Evolutionary conservation across 257 asterid genomes (phyloP).

Genomic region (Marsdenia floribunda): DNA sequence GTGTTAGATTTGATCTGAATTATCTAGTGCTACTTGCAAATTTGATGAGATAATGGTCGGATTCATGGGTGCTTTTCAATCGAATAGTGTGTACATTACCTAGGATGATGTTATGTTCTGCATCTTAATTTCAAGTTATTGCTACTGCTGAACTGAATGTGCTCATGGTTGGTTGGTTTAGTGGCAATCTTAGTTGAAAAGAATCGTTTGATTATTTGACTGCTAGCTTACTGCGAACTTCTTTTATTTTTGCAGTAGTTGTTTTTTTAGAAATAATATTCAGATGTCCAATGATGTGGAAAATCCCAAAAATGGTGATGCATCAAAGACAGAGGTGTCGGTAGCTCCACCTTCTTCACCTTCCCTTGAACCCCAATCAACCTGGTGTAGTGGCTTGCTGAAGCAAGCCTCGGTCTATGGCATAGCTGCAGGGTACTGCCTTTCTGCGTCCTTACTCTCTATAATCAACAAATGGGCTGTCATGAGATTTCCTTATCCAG

Average conservation of each 20-base stretch:
- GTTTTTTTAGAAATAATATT: conserved; percentile 23
- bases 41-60: neutral
- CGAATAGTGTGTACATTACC: neutral
- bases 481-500: conserved; percentile 94
- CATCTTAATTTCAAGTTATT: neutral
- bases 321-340: conserved; percentile 12
- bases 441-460: conserved; percentile 80
- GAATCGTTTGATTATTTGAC: neutral
- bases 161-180: neutral
- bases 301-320: conserved; percentile 44
- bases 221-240: neutral
- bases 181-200: neutral
- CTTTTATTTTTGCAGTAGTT: neutral
- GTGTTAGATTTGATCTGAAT: neutral
- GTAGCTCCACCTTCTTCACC: conserved; percentile 25
- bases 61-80: neutral
- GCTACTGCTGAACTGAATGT: neutral
- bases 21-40: neutral
- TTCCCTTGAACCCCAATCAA: conserved; percentile 26
- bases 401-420: conserved; percentile 80
- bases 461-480: conserved; percentile 97
- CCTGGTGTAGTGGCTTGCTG: conserved; percentile 49
- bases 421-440: conserved; percentile 84
- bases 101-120: neutral
- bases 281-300: conserved; percentile 75